These are phyloP conservation scores for Pyrenochaeta sp. DNA, from an alignment of 2,329 filamentous ascomycete species.

Conservation along the genomic window DNA sequence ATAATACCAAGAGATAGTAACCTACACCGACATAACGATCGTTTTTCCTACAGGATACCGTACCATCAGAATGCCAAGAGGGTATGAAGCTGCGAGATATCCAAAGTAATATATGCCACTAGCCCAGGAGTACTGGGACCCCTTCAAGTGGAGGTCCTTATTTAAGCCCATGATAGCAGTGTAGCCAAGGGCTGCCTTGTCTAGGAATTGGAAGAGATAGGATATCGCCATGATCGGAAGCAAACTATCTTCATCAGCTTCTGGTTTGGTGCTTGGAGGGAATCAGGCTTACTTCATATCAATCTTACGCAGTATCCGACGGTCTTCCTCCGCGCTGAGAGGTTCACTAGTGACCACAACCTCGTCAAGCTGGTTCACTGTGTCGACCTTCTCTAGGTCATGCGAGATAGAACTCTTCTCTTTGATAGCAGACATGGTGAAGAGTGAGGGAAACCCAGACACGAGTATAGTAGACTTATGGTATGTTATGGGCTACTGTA, in stretches of 20 bases:
- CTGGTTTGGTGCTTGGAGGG: no score
- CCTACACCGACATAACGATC: constrained; percentile 16
- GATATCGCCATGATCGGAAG: constrained; percentile 25
- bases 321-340: constrained; percentile 7
- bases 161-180: constrained; percentile 34
- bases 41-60: constrained; percentile 61
- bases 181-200: constrained; percentile 24
- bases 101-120: constrained; percentile 33
- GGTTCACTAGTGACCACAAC: constrained; percentile 1
- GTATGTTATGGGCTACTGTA: neutral
- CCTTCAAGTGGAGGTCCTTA: constrained; percentile 23
- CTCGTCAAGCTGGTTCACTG: neutral
- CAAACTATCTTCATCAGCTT: neutral
- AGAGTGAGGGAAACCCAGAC: no score
- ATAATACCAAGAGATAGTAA: neutral
- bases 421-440: neutral
- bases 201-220: constrained; percentile 29
- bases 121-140: constrained; percentile 34
- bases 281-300: constrained; percentile 1
- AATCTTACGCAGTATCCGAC: constrained; percentile 9
- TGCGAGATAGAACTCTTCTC: constrained; percentile 3
- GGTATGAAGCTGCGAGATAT: constrained; percentile 48
- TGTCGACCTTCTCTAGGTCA: constrained; percentile 5
- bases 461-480: no score
- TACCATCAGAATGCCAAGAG: constrained; percentile 59